Evolutionary conservation across 352 stramenopile genomes (phyloP).

Genomic region (Phytophthora brassicae): DNA sequence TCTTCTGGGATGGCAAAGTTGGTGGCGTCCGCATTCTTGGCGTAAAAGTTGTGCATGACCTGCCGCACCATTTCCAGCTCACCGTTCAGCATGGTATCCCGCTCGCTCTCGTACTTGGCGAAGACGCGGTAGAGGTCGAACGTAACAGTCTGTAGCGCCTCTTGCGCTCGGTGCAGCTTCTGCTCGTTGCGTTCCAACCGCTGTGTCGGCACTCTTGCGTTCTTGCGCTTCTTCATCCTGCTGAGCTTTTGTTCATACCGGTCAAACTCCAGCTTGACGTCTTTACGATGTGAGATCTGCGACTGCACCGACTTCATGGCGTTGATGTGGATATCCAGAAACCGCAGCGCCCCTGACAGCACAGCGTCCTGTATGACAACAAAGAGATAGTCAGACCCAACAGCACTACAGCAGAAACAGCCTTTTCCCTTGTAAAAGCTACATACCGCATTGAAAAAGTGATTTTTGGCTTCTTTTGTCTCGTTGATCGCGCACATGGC

Average conservation of each 20-base stretch:
- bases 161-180: constrained; percentile 51
- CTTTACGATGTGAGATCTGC: constrained; percentile 68
- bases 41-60: constrained; percentile 79
- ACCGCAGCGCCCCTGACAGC: constrained; percentile 57
- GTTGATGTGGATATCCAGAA: constrained; percentile 77
- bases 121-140: constrained; percentile 74
- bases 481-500: constrained; percentile 79
- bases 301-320: constrained; percentile 74
- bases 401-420: too few relatives aligned
- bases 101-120: constrained; percentile 77
- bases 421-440: neutral
- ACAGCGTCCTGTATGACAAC: constrained; percentile 49
- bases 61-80: constrained; percentile 81
- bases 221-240: constrained; percentile 32
- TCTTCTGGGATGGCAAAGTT: constrained; percentile 64
- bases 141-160: constrained; percentile 52
- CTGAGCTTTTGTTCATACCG: constrained; percentile 62
- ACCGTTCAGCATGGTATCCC: constrained; percentile 74
- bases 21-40: constrained; percentile 70
- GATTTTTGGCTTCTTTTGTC: constrained; percentile 73
- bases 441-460: constrained; percentile 70
- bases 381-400: neutral
- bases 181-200: constrained; percentile 60
- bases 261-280: constrained; percentile 73
- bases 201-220: constrained; percentile 4